Base-by-base conservation (phyloP, 345 rosid species). In the Pugionium cornutum region DNA sequence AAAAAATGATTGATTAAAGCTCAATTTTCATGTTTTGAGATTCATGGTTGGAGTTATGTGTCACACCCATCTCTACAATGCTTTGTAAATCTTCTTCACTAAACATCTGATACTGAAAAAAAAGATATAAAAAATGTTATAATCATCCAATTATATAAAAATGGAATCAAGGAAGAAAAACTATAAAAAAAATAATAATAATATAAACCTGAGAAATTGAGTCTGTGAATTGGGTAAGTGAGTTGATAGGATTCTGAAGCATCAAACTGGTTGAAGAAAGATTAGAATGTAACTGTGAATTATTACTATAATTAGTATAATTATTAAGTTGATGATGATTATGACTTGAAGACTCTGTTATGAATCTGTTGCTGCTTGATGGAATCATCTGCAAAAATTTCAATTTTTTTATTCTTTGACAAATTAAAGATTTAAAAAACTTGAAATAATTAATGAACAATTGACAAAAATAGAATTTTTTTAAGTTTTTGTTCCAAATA, bases 41-140 rank as follows among this genome's bases (percentile, higher is more conserved):
- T 18, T 18, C 18, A 61, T 36, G 57, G 79, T 69, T 81, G 76
- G 56, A 58, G 40, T 74, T 83, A 46, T 81, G 89, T 51, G 77
- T 75, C 55, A 83, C 83, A 55, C 98, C 95, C 97, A 94, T 86
- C 57, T 86, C 87, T 47, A 94, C 89, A 57, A 94, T 69, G 64
- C 83, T 84, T 56, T 94, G 96, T 66, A 94, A 79, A 59, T 94
- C 97, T 62, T 84, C 95, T 57, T 85, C 90, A 40, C 79, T 75
- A 69, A 88, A 86, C 62, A 74, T 74, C 71, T 72, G 79, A 54
- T 64, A 78, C 96, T 89, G 78, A 26, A 54, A 34, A 34, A 61
- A 9, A 67, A 3, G 53, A 3, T 44, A 3, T 18, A 7, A 18
- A 18, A 18, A 18, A 18, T 18, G 7, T 39, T 7, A 4, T 4